Conservation (phyloP, 257 asterid genomes). For the Jasminum sambac region DNA sequence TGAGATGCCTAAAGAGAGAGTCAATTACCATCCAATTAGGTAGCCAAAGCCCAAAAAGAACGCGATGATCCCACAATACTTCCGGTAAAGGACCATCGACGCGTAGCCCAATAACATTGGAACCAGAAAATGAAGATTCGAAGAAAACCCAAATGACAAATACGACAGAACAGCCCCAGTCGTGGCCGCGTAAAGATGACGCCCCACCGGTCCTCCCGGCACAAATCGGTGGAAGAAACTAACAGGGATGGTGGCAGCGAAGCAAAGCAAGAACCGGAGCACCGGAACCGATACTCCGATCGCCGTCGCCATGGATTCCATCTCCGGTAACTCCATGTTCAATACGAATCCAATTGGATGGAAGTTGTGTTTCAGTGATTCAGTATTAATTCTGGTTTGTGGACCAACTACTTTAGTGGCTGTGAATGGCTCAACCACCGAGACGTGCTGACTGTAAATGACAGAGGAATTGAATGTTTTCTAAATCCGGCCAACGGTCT, state of each 20-base stretch:
- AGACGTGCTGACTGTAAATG: slow-evolving; percentile 20
- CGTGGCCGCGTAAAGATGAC: slow-evolving; percentile 79
- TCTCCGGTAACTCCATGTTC: slow-evolving; percentile 75
- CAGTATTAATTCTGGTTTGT: neutral
- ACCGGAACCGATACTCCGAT: slow-evolving; percentile 95
- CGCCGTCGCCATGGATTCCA: slow-evolving; percentile 78
- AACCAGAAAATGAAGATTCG: slow-evolving; percentile 83
- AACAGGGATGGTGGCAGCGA: slow-evolving; percentile 84
- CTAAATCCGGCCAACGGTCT: neutral
- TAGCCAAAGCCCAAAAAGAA: slow-evolving; percentile 78
- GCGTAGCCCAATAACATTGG: slow-evolving; percentile 87
- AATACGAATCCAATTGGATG: slow-evolving; percentile 12
- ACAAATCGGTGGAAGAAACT: slow-evolving; percentile 81
- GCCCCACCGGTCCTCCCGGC: slow-evolving; percentile 68
- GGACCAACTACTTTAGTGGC: slow-evolving; percentile 11
- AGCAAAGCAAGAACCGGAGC: slow-evolving; percentile 80
- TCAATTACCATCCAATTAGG: slow-evolving; percentile 88
- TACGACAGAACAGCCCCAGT: slow-evolving; percentile 78
- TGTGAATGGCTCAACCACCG: neutral
- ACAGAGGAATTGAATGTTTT: neutral
- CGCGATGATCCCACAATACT: slow-evolving; percentile 72
- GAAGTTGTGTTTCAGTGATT: neutral
- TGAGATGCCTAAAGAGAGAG: neutral
- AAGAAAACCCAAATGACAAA: slow-evolving; percentile 82
- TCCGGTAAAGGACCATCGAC: slow-evolving; percentile 68